phyloP scores from a whole-genome alignment of 2,329 filamentous ascomycete genomes.

The Aspergillus tanneri region DNA sequence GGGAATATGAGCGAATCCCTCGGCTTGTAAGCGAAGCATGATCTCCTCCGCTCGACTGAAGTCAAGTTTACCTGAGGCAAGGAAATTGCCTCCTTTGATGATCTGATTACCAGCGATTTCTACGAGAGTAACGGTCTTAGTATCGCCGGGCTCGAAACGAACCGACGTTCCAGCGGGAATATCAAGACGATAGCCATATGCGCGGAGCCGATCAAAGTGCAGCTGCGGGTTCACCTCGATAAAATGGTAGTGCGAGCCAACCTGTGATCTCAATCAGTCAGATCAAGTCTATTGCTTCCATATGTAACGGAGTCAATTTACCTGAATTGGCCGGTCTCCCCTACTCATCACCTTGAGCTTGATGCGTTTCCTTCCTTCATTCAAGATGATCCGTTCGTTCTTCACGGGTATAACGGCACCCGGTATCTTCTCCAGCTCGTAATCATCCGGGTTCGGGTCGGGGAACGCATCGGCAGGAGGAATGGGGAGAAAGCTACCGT shows the following conservation, averaged over 20 bases:
- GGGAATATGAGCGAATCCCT: constrained; percentile 74
- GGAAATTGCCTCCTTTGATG: constrained; percentile 78
- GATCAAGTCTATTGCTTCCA: background rate
- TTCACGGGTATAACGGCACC: constrained; percentile 76
- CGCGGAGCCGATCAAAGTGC: constrained; percentile 77
- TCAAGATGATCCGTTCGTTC: constrained; percentile 65
- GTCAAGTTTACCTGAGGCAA: constrained; percentile 74
- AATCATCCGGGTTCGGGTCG: constrained; percentile 62
- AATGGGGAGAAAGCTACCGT: constrained; percentile 85
- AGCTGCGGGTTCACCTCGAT: constrained; percentile 90
- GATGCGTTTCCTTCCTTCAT: constrained; percentile 71
- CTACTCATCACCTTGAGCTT: constrained; percentile 75
- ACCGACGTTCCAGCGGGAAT: constrained; percentile 89
- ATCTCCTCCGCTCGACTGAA: constrained; percentile 63
- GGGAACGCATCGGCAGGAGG: constrained; percentile 69
- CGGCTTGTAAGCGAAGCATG: constrained; percentile 63
- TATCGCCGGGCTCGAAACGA: constrained; percentile 90
- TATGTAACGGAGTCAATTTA: constrained; percentile 37
- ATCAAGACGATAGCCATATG: constrained; percentile 84
- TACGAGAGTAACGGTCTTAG: constrained; percentile 84
- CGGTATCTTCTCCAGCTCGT: constrained; percentile 67
- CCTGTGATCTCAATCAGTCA: constrained; percentile 39
- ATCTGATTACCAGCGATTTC: constrained; percentile 79
- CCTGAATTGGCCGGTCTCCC: constrained; percentile 87
- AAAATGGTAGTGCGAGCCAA: constrained; percentile 94